phyloP scores from a whole-genome alignment of 768 basidiomycete species.

The Calocybe gangraenosa region DNA sequence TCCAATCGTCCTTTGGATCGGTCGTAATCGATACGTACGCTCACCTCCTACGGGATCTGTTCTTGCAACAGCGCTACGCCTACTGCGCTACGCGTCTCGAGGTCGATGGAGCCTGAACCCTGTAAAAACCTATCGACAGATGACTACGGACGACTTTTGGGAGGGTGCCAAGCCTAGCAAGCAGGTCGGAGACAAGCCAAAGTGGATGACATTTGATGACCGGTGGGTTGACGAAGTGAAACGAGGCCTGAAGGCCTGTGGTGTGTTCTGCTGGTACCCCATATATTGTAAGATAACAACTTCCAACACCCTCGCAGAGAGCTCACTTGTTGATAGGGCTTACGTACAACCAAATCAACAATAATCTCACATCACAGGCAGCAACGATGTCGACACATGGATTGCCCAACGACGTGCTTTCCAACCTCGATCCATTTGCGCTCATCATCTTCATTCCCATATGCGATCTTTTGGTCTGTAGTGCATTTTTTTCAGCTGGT shows the following conservation, averaged over 20 bases:
- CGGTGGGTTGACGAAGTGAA: slow-evolving; percentile 74
- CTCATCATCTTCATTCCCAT: slow-evolving; percentile 75
- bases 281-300: slow-evolving; percentile 49
- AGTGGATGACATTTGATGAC: slow-evolving; percentile 79
- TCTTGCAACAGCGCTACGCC: slow-evolving; percentile 42
- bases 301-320: background rate
- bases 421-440: slow-evolving; percentile 74
- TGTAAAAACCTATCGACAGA: slow-evolving; percentile 37
- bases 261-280: slow-evolving; percentile 58
- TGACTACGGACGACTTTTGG: slow-evolving; percentile 65
- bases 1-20: slow-evolving; percentile 53
- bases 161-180: slow-evolving; percentile 66
- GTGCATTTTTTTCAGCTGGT: background rate
- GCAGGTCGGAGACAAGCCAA: slow-evolving; percentile 40
- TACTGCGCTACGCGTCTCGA: slow-evolving; percentile 40
- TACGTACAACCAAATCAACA: slow-evolving; percentile 74
- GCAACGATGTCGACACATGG: slow-evolving; percentile 72
- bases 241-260: slow-evolving; percentile 71
- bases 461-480: slow-evolving; percentile 49
- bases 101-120: slow-evolving; percentile 59
- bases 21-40: slow-evolving; percentile 48
- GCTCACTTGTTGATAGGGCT: slow-evolving; percentile 43
- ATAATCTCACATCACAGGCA: slow-evolving; percentile 76
- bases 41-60: slow-evolving; percentile 66
- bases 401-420: slow-evolving; percentile 72